Evolutionary conservation across 2,329 filamentous ascomycete genomes (phyloP).

Genomic region (Xylaria sp.): DNA sequence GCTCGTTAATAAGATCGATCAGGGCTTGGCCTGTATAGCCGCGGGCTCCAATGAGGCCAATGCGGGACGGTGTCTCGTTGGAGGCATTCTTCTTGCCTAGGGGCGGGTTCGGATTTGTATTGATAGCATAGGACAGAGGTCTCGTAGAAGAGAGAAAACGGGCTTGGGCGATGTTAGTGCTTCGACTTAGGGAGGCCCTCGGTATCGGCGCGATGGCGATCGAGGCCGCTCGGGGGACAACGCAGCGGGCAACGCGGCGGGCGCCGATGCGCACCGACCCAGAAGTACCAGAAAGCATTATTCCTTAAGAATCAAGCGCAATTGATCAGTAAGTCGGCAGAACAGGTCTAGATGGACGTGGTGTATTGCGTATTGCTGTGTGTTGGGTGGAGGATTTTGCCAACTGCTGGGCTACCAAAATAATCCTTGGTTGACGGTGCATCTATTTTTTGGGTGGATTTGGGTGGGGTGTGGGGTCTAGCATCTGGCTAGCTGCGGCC

Average conservation of each 20-base stretch:
- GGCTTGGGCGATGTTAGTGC: slow-evolving; percentile 8
- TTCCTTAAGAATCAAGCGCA: slow-evolving; percentile 13
- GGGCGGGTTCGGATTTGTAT: slow-evolving; percentile 37
- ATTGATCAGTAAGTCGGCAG: slow-evolving; percentile 13
- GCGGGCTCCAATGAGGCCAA: slow-evolving; percentile 37
- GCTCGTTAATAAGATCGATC: slow-evolving; percentile 84
- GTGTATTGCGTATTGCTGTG: not conserved
- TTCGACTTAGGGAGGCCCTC: slow-evolving; percentile 23
- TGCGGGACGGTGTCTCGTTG: slow-evolving; percentile 31
- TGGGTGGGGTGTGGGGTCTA: not conserved
- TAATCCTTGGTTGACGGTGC: not conserved
- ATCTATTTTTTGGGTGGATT: not conserved
- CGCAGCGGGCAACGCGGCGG: not conserved
- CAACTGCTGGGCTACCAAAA: slow-evolving; percentile 14
- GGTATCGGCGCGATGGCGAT: slow-evolving; percentile 13
- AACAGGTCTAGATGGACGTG: slow-evolving; percentile 11
- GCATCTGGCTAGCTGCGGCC: not conserved
- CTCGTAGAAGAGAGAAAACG: slow-evolving; percentile 19
- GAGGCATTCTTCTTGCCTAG: slow-evolving; percentile 38
- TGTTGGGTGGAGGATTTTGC: slow-evolving; percentile 1
- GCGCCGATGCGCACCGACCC: slow-evolving; percentile 16
- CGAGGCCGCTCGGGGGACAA: slow-evolving; percentile 23
- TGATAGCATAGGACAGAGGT: slow-evolving; percentile 5
- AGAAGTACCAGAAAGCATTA: slow-evolving; percentile 24
- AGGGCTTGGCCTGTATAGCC: slow-evolving; percentile 95